These are phyloP conservation scores for Geranium incanum DNA, from an alignment of 441 rosid species.

Conservation along the genomic window DNA sequence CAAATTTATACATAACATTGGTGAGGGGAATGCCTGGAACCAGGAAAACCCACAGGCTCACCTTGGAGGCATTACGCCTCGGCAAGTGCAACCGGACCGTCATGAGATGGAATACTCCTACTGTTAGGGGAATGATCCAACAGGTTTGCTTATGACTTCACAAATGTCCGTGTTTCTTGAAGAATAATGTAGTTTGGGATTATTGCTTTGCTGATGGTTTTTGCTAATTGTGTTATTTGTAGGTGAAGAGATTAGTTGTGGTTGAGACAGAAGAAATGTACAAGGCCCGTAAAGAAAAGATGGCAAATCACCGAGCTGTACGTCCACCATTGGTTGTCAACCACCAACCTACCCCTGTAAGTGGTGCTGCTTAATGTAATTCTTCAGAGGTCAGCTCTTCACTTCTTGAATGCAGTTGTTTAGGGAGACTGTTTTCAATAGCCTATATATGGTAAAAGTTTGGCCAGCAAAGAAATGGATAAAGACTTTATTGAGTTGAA, in stretches of 20 bases:
- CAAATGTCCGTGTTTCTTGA: not conserved
- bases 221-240: not conserved
- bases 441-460: not conserved
- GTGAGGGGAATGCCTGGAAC: constrained; percentile 93
- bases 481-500: not conserved
- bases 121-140: constrained; percentile 79
- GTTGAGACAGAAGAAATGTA: constrained; percentile 92
- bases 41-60: constrained; percentile 80
- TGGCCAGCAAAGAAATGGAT: not conserved
- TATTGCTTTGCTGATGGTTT: constrained; percentile 14
- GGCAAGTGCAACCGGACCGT: constrained; percentile 83
- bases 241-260: constrained; percentile 84
- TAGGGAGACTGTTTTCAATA: not conserved
- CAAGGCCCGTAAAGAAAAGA: constrained; percentile 68
- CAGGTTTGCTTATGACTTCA: constrained; percentile 41
- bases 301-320: constrained; percentile 47
- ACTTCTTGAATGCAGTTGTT: constrained; percentile 4
- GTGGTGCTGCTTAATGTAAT: constrained; percentile 30
- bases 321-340: constrained; percentile 58
- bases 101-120: constrained; percentile 68
- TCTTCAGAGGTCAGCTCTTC: constrained; percentile 17
- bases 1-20: constrained; percentile 66
- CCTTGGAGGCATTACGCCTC: constrained; percentile 82
- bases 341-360: constrained; percentile 42
- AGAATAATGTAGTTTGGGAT: not conserved